Evolutionary conservation across 2,329 filamentous ascomycete species (phyloP).

Genomic region (Fusarium pseudonygamai): DNA sequence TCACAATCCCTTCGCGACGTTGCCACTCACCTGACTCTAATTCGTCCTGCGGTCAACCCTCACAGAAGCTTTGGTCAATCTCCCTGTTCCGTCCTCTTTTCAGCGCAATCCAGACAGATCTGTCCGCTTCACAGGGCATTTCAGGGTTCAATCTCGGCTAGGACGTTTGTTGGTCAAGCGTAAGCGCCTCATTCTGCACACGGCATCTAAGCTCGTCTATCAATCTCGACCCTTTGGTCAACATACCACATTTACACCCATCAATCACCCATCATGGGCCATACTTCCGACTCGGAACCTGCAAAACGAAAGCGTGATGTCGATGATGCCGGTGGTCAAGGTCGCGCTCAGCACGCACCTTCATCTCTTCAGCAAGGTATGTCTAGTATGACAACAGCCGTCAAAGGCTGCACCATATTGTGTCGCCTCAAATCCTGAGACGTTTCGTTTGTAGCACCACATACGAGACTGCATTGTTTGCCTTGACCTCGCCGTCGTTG

Average conservation of each 20-base stretch:
- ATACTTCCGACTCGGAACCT: constrained; percentile 53
- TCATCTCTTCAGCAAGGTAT: constrained; percentile 55
- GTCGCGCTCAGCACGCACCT: constrained; percentile 54
- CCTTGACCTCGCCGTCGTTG: neutral
- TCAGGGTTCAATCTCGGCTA: constrained; percentile 19
- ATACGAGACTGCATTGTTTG: constrained; percentile 2
- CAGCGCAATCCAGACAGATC: neutral
- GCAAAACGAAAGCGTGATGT: constrained; percentile 61
- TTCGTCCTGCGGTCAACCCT: constrained; percentile 22
- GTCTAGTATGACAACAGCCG: constrained; percentile 41
- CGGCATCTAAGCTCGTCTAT: neutral
- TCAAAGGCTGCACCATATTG: constrained; percentile 26
- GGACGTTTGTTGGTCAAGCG: constrained; percentile 3
- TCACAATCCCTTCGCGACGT: constrained; percentile 20
- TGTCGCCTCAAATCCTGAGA: constrained; percentile 32
- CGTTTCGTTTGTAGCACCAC: constrained; percentile 31
- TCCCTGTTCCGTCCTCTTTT: neutral
- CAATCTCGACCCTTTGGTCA: neutral
- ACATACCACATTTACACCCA: constrained; percentile 8
- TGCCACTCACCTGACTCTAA: constrained; percentile 34
- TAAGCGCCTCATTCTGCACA: constrained; percentile 3
- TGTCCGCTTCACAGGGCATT: neutral
- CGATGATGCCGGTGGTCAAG: constrained; percentile 55
- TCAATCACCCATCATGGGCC: constrained; percentile 50
- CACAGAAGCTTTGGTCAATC: constrained; percentile 13